Evolutionary conservation across 352 stramenopile genomes (phyloP).

Genomic region (Globisporangium viniferum): DNA sequence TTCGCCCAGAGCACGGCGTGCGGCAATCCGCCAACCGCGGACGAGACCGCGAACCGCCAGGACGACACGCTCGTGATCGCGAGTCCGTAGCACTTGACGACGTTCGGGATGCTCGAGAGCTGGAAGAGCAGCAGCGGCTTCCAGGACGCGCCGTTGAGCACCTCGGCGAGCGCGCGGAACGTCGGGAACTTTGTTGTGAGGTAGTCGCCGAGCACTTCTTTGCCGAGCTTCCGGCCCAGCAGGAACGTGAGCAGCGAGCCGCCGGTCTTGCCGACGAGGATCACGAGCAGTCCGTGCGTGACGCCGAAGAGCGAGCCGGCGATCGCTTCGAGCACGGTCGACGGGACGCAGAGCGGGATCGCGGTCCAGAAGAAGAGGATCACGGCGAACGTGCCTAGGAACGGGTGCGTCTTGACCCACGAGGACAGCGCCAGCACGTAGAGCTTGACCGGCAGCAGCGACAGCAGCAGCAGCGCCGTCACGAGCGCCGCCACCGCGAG

Average conservation of each 20-base stretch:
- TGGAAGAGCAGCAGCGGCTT: conserved; percentile 79
- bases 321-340: conserved; percentile 63
- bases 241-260: conserved; percentile 70
- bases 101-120: conserved; percentile 73
- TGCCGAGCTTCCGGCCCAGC: conserved; percentile 50
- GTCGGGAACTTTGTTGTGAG: conserved; percentile 56
- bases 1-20: conserved; percentile 72
- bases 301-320: conserved; percentile 69
- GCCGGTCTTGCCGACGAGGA: conserved; percentile 61
- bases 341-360: conserved; percentile 66
- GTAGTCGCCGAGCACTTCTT: conserved; percentile 58
- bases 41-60: conserved; percentile 54
- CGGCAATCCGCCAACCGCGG: conserved; percentile 46
- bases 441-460: conserved; percentile 42
- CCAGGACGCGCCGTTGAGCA: conserved; percentile 64
- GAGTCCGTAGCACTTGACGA: conserved; percentile 79
- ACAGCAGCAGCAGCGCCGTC: conserved; percentile 24
- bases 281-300: conserved; percentile 43
- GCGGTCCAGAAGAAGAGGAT: conserved; percentile 59
- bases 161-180: conserved; percentile 63
- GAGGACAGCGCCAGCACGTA: conserved; percentile 35
- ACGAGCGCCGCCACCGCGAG: not conserved
- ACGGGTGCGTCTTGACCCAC: conserved; percentile 50
- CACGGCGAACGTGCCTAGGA: conserved; percentile 48
- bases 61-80: conserved; percentile 67